Evolutionary conservation across 305 asterid species (phyloP).

Genomic region (Fraxinus ornus): DNA sequence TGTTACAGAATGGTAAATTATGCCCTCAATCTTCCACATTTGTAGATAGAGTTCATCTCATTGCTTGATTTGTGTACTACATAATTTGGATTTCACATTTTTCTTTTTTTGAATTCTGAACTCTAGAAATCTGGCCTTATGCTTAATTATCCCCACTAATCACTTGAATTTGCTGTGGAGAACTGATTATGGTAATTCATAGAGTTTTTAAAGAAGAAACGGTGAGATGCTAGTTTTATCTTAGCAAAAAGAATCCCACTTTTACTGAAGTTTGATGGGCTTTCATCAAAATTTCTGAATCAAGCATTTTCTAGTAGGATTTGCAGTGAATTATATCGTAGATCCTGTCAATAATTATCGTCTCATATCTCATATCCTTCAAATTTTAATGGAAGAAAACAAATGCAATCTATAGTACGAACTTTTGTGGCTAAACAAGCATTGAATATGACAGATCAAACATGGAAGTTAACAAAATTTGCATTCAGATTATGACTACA

Average conservation of each 20-base stretch:
- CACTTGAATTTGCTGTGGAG: constrained; percentile 22
- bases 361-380: neutral
- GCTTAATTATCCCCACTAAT: constrained; percentile 23
- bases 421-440: constrained; percentile 13
- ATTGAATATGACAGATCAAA: constrained; percentile 27
- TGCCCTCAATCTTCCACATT: neutral
- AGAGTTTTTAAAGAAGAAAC: neutral
- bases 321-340: neutral
- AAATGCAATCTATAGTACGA: neutral
- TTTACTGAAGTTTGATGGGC: neutral
- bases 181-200: neutral
- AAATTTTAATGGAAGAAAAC: constrained; percentile 1
- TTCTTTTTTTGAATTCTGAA: constrained; percentile 10
- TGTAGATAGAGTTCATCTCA: neutral
- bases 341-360: neutral
- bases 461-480: constrained; percentile 4
- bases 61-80: neutral
- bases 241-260: constrained; percentile 14
- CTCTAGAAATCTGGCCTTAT: constrained; percentile 14
- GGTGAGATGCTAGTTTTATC: neutral
- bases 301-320: constrained; percentile 5
- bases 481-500: constrained; percentile 14
- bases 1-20: constrained; percentile 64
- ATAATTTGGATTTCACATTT: constrained; percentile 2
- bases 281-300: constrained; percentile 3